These are phyloP conservation scores for Mimosa bimucronata DNA, from an alignment of 306 rosid species.

Conservation along the genomic window DNA sequence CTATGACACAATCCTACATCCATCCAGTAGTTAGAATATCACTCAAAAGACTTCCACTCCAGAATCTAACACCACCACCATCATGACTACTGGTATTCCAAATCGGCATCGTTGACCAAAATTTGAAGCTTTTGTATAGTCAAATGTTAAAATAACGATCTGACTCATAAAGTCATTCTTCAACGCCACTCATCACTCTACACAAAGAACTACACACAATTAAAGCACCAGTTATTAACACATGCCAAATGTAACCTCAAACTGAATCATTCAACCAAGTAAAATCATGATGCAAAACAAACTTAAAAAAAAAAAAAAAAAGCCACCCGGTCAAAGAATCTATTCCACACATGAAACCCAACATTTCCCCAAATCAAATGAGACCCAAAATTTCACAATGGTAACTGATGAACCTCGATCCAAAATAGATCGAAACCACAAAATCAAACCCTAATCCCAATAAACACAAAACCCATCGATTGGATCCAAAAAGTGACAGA, in stretches of 20 bases:
- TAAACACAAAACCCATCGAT: constrained; percentile 39
- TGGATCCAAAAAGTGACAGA: constrained; percentile 67
- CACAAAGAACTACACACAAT: constrained; percentile 31
- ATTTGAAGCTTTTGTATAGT: neutral
- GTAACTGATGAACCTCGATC: constrained; percentile 50
- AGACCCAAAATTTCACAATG: constrained; percentile 41
- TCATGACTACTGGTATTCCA: constrained; percentile 26
- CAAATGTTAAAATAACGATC: constrained; percentile 17
- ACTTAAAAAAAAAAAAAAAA: too few species aligned
- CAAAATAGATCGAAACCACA: constrained; percentile 54
- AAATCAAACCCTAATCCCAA: constrained; percentile 68
- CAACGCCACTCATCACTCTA: constrained; percentile 28
- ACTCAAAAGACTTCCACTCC: neutral
- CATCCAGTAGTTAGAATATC: constrained; percentile 6
- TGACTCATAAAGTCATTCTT: constrained; percentile 18
- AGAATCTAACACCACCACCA: neutral
- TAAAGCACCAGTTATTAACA: constrained; percentile 33
- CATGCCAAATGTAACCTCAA: constrained; percentile 35
- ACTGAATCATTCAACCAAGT: constrained; percentile 44
- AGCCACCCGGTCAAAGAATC: constrained; percentile 24
- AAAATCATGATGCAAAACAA: too few species aligned
- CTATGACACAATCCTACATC: constrained; percentile 12
- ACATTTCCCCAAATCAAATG: constrained; percentile 34
- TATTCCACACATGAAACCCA: constrained; percentile 42
- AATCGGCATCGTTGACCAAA: constrained; percentile 23